phyloP scores from a whole-genome alignment of 2,329 filamentous ascomycete genomes.

The Sodiomyces alkalinus region DNA sequence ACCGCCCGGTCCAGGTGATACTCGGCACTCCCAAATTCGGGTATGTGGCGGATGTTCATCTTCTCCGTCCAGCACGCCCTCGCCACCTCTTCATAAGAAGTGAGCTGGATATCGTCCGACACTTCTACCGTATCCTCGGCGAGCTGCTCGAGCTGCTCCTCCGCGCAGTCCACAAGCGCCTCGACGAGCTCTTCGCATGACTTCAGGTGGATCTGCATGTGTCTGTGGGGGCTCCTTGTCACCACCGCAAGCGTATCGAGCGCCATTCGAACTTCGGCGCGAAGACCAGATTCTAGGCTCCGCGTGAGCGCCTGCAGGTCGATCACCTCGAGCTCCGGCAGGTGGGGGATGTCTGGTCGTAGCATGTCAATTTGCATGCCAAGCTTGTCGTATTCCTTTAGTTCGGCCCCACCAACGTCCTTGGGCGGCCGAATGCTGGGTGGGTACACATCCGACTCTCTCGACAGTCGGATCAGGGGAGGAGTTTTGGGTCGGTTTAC shows the following conservation, averaged over 20 bases:
- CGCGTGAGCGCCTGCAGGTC: constrained; percentile 83
- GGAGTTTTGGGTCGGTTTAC: constrained; percentile 5
- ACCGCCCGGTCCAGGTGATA: constrained; percentile 79
- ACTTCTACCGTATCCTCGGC: constrained; percentile 73
- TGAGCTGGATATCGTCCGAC: constrained; percentile 71
- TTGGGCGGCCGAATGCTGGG: constrained; percentile 36
- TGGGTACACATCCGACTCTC: constrained; percentile 36
- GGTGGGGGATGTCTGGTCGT: constrained; percentile 59
- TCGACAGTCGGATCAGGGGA: constrained; percentile 22
- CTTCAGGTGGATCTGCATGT: constrained; percentile 48
- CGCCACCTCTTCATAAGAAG: constrained; percentile 75
- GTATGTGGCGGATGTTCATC: constrained; percentile 54
- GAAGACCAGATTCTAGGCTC: constrained; percentile 79
- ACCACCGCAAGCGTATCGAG: constrained; percentile 69
- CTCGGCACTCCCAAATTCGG: constrained; percentile 57
- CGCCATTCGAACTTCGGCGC: constrained; percentile 77
- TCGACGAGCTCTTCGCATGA: constrained; percentile 82
- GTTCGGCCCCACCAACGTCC: constrained; percentile 56
- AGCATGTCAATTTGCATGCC: constrained; percentile 51
- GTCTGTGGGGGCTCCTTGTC: constrained; percentile 35
- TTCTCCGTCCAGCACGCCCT: constrained; percentile 64
- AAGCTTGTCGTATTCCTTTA: constrained; percentile 47
- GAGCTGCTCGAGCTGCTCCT: constrained; percentile 74
- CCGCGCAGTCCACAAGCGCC: constrained; percentile 75
- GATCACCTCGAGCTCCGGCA: constrained; percentile 70